These are phyloP conservation scores for Paramecium octaurelia DNA, from an alignment of 73 alveolate genomes.

Conservation along the genomic window DNA sequence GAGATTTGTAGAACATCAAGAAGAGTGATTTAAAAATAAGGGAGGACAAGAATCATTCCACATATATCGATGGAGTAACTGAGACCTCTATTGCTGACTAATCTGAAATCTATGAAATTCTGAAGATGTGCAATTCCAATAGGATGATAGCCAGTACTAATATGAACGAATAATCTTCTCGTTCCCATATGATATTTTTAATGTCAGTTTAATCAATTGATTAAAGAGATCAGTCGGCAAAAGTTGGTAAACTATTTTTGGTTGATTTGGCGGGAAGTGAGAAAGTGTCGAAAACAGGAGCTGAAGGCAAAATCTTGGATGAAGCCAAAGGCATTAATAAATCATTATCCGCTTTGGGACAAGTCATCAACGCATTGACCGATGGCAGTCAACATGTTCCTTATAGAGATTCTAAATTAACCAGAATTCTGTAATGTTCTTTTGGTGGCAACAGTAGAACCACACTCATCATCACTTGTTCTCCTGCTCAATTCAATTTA, in stretches of 20 bases:
- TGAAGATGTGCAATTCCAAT: conserved; percentile 75
- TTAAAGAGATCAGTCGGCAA: conserved; percentile 70
- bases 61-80: conserved; percentile 84
- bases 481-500: conserved; percentile 85
- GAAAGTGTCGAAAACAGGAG: conserved; percentile 89
- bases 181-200: conserved; percentile 83
- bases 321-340: conserved; percentile 80
- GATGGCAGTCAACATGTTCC: conserved; percentile 89
- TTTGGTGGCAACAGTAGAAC: conserved; percentile 97
- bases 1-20: conserved; percentile 75
- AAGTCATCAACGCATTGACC: conserved; percentile 90
- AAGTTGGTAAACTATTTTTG: conserved; percentile 80
- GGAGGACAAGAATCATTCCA: conserved; percentile 81
- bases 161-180: conserved; percentile 85
- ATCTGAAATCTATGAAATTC: conserved; percentile 68
- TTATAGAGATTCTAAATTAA: conserved; percentile 90
- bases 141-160: conserved; percentile 76
- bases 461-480: conserved; percentile 90
- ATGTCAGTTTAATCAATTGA: conserved; percentile 75
- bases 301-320: conserved; percentile 80
- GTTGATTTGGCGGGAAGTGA: conserved; percentile 97
- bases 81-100: conserved; percentile 71
- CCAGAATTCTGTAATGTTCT: conserved; percentile 89
- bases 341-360: conserved; percentile 87
- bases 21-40: conserved; percentile 75